These are phyloP conservation scores for Penicillium antarcticum DNA, from an alignment of 495 filamentous ascomycete species.

Conservation along the genomic window DNA sequence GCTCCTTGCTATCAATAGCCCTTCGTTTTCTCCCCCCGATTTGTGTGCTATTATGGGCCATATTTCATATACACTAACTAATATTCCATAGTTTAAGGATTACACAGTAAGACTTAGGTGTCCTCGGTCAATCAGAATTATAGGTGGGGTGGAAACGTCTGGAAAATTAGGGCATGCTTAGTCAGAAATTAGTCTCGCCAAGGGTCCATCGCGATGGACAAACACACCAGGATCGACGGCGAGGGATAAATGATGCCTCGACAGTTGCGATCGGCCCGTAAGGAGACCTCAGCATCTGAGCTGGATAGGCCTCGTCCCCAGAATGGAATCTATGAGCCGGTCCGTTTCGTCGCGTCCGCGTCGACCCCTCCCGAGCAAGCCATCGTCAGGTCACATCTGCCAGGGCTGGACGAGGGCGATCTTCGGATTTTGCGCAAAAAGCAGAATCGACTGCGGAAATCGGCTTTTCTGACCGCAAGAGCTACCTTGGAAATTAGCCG, in stretches of 20 bases:
- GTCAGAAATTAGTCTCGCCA: too few relatives aligned
- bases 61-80: too few relatives aligned
- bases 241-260: not conserved
- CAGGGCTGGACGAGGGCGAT: not conserved
- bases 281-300: not conserved
- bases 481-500: not conserved
- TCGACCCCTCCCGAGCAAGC: not conserved
- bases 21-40: too few relatives aligned
- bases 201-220: too few relatives aligned
- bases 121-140: too few relatives aligned
- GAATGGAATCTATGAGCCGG: not conserved
- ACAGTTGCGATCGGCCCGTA: not conserved
- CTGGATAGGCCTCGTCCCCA: not conserved
- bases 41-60: too few relatives aligned
- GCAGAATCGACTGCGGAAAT: conserved; percentile 4
- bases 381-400: not conserved
- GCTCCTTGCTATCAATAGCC: too few relatives aligned
- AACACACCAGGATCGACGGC: too few relatives aligned
- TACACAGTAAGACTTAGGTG: too few relatives aligned
- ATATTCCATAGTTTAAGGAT: too few relatives aligned
- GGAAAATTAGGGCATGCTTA: too few relatives aligned
- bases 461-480: not conserved
- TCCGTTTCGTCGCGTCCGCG: not conserved
- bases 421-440: conserved; percentile 2
- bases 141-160: too few relatives aligned